Base-by-base conservation (phyloP, 176 grass and related monocot species). In the Eleusine indica region DNA sequence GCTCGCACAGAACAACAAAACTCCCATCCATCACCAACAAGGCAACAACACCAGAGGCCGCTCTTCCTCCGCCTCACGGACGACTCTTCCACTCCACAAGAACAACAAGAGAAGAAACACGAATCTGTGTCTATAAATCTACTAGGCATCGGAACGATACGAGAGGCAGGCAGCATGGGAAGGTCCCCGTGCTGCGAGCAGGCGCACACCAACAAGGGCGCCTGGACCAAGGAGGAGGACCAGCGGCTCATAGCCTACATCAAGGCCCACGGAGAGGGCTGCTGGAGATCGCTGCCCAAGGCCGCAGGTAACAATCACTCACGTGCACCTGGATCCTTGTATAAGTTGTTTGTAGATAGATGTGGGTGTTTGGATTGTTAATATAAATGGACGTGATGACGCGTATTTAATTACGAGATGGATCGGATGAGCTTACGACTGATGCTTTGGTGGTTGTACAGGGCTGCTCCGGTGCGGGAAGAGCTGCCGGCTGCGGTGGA, bases 201-300 rank as follows among this genome's bases (percentile, higher is more conserved):
- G 89, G 95, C 95, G 74, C 95, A 94, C 83, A 94, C 90, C 4
- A 97, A 97, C 90, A 97, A 94, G 87, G 95, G 95, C 69, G 95
- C 95, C 76, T 97, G 95, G 95, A 94, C 95, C 0, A 97, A 94
- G 87, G 95, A 97, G 85, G 95, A 97, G 84, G 95, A 97, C 80
- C 92, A 94, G 80, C 78, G 92, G n/a, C 92, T 97, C 53, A 80
- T 97, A 51, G 74, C 90, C 47, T 93, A 97, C 91, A 97, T 97
- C 88, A 92, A 91, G 84, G 90, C 88, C 71, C 92, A 97, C 52
- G 95, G 95, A 70, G 95, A 97, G 42, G 95, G 95, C 11, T 91
- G 92, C 82, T 97, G 95, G 95, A 87, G 95, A 74, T 97, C 95
- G 16, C 92, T 97, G 46, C 95, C 95, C 14, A 97, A 94, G 81